A percentile compares a stretch with the other conserved stretches of the same genome.
phyloP scores from a whole-genome alignment of 2,329 filamentous ascomycete species.

The Pseudocercospora crystallina region DNA sequence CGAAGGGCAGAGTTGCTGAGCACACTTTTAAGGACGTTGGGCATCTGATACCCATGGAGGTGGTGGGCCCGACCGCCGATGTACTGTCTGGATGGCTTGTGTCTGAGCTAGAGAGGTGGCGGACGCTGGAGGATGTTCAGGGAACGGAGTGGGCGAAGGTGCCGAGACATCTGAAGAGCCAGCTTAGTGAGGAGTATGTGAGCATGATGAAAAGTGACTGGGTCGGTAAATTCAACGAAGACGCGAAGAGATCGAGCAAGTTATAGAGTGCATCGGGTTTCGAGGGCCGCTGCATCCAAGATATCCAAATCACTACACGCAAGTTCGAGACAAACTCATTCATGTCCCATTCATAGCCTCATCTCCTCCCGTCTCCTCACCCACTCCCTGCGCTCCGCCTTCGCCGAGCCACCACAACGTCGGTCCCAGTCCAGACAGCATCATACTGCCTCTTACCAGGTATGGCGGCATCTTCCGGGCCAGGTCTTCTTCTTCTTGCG shows the following conservation, averaged over 20 bases:
- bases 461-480: conserved; percentile 68
- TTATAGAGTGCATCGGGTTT: too few relatives aligned
- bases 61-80: conserved; percentile 66
- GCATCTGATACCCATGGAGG: conserved; percentile 83
- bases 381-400: conserved; percentile 8
- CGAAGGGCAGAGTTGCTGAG: conserved; percentile 66
- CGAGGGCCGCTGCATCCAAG: too few relatives aligned
- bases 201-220: too few relatives aligned
- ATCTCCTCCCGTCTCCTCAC: conserved; percentile 7
- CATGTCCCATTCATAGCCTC: conserved; percentile 19
- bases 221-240: too few relatives aligned
- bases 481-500: conserved; percentile 61
- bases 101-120: conserved; percentile 37
- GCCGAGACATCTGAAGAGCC: conserved; percentile 9
- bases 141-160: conserved; percentile 30
- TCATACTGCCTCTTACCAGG: conserved; percentile 57
- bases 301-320: too few relatives aligned
- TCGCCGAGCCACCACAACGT: conserved; percentile 48
- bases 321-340: not conserved
- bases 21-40: conserved; percentile 65
- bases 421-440: conserved; percentile 48
- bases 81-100: conserved; percentile 39
- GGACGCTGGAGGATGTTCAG: conserved; percentile 27
- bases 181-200: too few relatives aligned
- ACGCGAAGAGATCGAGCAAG: too few relatives aligned